Evolutionary conservation across 495 filamentous ascomycete genomes (phyloP).

Genomic region (Xylaria longipes): DNA sequence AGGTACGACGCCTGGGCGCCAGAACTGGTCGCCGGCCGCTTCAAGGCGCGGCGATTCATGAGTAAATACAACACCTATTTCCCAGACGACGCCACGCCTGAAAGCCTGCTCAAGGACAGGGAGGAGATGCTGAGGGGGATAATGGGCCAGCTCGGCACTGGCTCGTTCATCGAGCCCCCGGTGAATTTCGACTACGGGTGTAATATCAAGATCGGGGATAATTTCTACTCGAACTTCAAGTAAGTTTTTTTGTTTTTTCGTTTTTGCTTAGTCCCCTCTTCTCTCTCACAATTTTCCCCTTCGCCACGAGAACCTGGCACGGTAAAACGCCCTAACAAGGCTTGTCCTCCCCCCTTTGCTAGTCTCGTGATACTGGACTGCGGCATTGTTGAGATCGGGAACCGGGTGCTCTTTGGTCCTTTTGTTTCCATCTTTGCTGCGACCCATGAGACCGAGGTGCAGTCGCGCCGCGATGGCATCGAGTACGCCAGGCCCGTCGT

Average conservation of each 20-base stretch:
- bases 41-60: slow-evolving; percentile 48
- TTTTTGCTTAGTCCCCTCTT: background rate
- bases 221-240: slow-evolving; percentile 62
- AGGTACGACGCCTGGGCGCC: slow-evolving; percentile 52
- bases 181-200: slow-evolving; percentile 61
- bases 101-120: slow-evolving; percentile 44
- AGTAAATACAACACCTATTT: slow-evolving; percentile 58
- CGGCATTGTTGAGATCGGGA: slow-evolving; percentile 51
- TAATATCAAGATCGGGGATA: slow-evolving; percentile 56
- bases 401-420: slow-evolving; percentile 52
- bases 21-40: slow-evolving; percentile 37
- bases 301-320: background rate
- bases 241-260: slow-evolving; percentile 32
- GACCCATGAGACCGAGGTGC: slow-evolving; percentile 53
- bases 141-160: slow-evolving; percentile 49
- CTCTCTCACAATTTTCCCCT: background rate
- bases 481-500: slow-evolving; percentile 46
- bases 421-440: slow-evolving; percentile 53
- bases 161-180: slow-evolving; percentile 58
- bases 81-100: slow-evolving; percentile 47
- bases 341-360: background rate
- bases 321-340: background rate
- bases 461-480: slow-evolving; percentile 42
- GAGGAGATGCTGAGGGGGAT: slow-evolving; percentile 48
- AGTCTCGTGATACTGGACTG: slow-evolving; percentile 55